Base-by-base conservation (phyloP, 257 asterid genomes). In the Cynanchum wilfordii region DNA sequence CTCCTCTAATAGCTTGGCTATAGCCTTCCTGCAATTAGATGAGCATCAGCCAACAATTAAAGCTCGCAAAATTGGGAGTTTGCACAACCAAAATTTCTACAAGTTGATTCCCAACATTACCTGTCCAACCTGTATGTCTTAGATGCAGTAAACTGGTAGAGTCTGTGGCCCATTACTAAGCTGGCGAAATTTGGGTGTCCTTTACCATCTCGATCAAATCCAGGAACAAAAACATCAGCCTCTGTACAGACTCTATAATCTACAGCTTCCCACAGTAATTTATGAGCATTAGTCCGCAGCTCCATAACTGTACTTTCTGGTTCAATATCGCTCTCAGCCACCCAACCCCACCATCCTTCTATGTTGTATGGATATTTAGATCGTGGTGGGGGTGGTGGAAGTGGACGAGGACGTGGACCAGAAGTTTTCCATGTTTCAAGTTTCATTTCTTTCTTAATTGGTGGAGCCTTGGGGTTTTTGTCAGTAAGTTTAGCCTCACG, bases 261-360 rank as follows among this genome's bases (percentile, higher is more conserved):
- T 8, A 94, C 85, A 0, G 99, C 99, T 73, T 94, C 99, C 99
- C 99, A 91, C 3, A 94, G 74, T 83, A 94, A 84, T 73, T 87
- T 90, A 78, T 94, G 99, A 12, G 98, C 98, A 73, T 87, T 92
- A 44, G 91, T 94, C 76, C 99, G 86, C 83, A 94, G 79, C 86
- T 94, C 99, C 82, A 85, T 86, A 22, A 94, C 96, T 0, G 98
- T 94, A 71, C 96, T 92, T 74, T 91, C 99, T 0, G 99, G 98
- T 80, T 94, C 99, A 5, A 89, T 88, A 73, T 94, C 97, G 30
- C 98, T 91, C 89, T 94, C 98, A 6, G 99, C 97, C 64, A 94
- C 99, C 99, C 97, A 94, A 67, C 99, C 99, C 99, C 97, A 94
- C 99, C 99, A 94, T 5, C 99, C 99, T 79, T 94, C 98, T 20